These are phyloP conservation scores for Glaciozyma antarctica DNA, from an alignment of 768 basidiomycete genomes.

Conservation along the genomic window DNA sequence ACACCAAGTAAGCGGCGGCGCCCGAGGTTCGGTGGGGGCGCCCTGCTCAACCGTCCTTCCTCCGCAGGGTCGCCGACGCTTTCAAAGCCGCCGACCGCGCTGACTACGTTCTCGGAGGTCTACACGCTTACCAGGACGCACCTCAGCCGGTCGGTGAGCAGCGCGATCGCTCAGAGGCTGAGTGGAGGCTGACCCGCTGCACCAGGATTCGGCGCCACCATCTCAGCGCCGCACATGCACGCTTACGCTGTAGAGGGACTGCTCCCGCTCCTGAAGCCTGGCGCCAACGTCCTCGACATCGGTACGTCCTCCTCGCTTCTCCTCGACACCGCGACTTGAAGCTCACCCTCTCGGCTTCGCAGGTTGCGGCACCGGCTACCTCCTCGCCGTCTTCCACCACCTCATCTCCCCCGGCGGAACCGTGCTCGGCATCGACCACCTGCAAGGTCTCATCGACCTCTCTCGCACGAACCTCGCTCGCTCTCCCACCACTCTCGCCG, in stretches of 20 bases:
- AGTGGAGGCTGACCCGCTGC: not conserved
- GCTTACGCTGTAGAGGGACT: conserved; percentile 60
- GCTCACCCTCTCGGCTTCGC: not conserved
- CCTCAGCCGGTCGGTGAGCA: conserved; percentile 51
- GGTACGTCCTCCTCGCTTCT: conserved; percentile 2
- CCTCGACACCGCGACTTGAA: not conserved
- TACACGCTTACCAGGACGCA: conserved; percentile 63
- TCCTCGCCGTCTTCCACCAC: conserved; percentile 21
- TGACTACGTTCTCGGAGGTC: not conserved
- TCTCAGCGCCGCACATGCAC: conserved; percentile 95
- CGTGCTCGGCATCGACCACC: conserved; percentile 86
- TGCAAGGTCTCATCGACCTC: conserved; percentile 56
- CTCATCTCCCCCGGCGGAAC: conserved; percentile 18
- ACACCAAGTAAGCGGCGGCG: too few relatives aligned
- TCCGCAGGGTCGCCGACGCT: conserved; percentile 14
- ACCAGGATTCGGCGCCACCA: conserved; percentile 80
- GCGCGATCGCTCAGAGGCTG: not conserved
- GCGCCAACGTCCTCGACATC: conserved; percentile 72
- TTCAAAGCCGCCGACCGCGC: conserved; percentile 16
- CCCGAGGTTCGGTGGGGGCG: too few relatives aligned
- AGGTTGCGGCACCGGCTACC: conserved; percentile 29
- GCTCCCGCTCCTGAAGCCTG: conserved; percentile 59
- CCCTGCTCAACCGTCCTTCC: not conserved
- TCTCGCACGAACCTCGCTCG: not conserved
- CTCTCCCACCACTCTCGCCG: not conserved